phyloP scores from a whole-genome alignment of 2,329 filamentous ascomycete genomes.

The Arthrocladium fulminans region DNA sequence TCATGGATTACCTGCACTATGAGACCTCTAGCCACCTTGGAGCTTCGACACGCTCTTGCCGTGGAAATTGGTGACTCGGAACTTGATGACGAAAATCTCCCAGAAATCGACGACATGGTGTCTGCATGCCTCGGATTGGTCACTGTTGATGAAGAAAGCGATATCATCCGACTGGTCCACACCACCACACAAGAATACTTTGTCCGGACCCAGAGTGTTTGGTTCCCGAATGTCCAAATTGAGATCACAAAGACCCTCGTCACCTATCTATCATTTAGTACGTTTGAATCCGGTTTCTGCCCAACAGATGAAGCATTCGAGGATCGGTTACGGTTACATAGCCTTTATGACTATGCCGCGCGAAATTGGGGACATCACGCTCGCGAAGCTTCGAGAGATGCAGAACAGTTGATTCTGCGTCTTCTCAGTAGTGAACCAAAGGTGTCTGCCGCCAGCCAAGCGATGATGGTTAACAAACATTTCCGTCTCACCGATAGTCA shows the following conservation, averaged over 20 bases:
- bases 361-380: neutral
- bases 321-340: neutral
- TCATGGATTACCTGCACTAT: conserved; percentile 1
- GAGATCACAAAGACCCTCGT: conserved; percentile 17
- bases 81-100: conserved; percentile 6
- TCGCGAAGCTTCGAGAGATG: neutral
- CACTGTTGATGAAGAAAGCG: conserved; percentile 17
- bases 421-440: too few species aligned
- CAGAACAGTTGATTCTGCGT: neutral
- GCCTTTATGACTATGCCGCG: neutral
- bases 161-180: conserved; percentile 29
- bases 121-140: conserved; percentile 24
- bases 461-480: neutral
- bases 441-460: too few species aligned
- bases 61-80: neutral
- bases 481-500: neutral
- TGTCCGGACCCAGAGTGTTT: conserved; percentile 17
- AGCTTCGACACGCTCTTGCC: conserved; percentile 3
- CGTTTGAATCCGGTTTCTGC: neutral
- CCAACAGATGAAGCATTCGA: neutral
- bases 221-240: conserved; percentile 16
- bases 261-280: conserved; percentile 16
- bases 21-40: neutral
- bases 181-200: conserved; percentile 43
- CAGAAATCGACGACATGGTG: conserved; percentile 17